These are phyloP conservation scores for Melastoma malabathricum DNA, from an alignment of 345 rosid species.

Conservation along the genomic window DNA sequence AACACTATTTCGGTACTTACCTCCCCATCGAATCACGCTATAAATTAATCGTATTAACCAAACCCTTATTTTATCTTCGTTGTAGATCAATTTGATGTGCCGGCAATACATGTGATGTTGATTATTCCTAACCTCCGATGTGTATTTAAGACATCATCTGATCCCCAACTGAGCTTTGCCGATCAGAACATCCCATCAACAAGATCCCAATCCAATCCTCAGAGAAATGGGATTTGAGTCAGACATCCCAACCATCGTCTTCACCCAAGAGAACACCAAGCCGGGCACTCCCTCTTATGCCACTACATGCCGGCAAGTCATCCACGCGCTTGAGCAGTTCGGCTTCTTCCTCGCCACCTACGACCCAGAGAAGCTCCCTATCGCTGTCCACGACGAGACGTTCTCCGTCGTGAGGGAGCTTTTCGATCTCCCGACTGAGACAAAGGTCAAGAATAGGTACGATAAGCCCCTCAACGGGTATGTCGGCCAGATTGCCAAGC, in stretches of 20 bases:
- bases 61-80: too few relatives aligned
- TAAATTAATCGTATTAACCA: too few relatives aligned
- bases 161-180: too few relatives aligned
- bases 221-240: neutral
- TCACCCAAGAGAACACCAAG: conserved; percentile 14
- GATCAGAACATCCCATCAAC: too few relatives aligned
- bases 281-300: conserved; percentile 38
- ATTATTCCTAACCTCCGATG: too few relatives aligned
- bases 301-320: conserved; percentile 19
- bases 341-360: conserved; percentile 46
- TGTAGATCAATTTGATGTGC: too few relatives aligned
- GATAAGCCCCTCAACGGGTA: conserved; percentile 51
- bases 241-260: conserved; percentile 16
- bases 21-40: too few relatives aligned
- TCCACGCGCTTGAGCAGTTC: conserved; percentile 47
- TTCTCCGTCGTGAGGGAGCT: conserved; percentile 31
- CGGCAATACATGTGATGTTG: too few relatives aligned
- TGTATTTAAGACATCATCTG: too few relatives aligned
- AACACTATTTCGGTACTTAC: too few relatives aligned
- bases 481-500: conserved; percentile 42
- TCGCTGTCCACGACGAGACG: conserved; percentile 17
- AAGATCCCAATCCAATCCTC: too few relatives aligned
- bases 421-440: conserved; percentile 44
- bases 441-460: conserved; percentile 45
- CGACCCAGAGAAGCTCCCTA: conserved; percentile 13